Evolutionary conservation across 2,329 filamentous ascomycete species (phyloP).

Genomic region (Neofusicoccum sp.): DNA sequence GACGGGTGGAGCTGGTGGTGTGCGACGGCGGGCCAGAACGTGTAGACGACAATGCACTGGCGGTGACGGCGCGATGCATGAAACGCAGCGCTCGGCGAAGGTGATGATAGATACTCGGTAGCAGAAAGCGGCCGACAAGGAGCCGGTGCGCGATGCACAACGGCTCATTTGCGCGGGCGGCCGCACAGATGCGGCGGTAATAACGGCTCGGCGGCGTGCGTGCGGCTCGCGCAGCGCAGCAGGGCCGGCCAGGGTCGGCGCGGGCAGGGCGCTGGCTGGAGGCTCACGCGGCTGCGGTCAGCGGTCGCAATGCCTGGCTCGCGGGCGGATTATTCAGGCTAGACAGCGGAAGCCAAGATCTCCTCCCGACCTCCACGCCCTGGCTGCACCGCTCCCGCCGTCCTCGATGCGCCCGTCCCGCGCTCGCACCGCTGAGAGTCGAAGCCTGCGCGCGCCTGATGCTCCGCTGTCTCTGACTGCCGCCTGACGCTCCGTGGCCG

Average conservation of each 20-base stretch:
- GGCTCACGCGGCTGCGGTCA: not conserved
- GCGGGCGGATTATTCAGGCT: slow-evolving; percentile 10
- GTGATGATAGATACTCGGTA: not conserved
- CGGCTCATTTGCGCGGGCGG: not conserved
- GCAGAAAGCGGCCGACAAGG: slow-evolving; percentile 3
- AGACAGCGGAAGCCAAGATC: slow-evolving; percentile 1
- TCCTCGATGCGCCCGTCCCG: not conserved
- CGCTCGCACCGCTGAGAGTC: slow-evolving; percentile 6
- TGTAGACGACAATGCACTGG: slow-evolving; percentile 6
- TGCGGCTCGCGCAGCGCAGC: no score
- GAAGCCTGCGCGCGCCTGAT: slow-evolving; percentile 10
- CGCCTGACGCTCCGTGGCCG: slow-evolving; percentile 26
- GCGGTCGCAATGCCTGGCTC: not conserved
- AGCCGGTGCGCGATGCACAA: not conserved
- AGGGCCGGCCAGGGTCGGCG: no score
- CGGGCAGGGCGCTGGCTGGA: no score
- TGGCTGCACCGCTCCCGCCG: not conserved
- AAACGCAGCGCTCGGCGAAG: not conserved
- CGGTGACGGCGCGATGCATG: not conserved
- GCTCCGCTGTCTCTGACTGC: slow-evolving; percentile 23
- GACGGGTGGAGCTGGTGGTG: slow-evolving; percentile 1
- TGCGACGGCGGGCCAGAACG: not conserved
- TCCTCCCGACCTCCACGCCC: slow-evolving; percentile 10
- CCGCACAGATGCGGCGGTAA: no score
- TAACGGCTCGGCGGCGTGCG: no score